Evolutionary conservation across 768 basidiomycete species (phyloP).

Genomic region (Kwoniella dendrophila): DNA sequence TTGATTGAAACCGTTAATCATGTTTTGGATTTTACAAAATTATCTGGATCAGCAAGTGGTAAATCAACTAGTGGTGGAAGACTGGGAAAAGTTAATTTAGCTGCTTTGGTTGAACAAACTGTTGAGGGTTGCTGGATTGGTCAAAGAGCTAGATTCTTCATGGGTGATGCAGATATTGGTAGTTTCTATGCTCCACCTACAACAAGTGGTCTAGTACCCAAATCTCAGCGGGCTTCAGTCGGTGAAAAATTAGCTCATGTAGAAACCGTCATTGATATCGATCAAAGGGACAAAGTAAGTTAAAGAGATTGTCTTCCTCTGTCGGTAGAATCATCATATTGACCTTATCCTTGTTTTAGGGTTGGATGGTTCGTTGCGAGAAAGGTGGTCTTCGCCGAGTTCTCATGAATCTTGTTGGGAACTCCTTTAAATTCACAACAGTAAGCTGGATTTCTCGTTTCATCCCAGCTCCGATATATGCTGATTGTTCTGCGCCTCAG

Average conservation of each 20-base stretch:
- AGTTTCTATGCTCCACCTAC: slow-evolving; percentile 87
- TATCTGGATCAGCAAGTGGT: slow-evolving; percentile 67
- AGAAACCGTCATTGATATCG: slow-evolving; percentile 87
- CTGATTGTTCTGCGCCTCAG: slow-evolving; percentile 56
- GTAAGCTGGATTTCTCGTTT: slow-evolving; percentile 57
- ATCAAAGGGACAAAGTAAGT: slow-evolving; percentile 68
- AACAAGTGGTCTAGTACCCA: slow-evolving; percentile 54
- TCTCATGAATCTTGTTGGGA: slow-evolving; percentile 92
- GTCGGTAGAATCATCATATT: not conserved
- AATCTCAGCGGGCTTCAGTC: slow-evolving; percentile 52
- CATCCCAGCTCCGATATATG: not conserved
- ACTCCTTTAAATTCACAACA: slow-evolving; percentile 87
- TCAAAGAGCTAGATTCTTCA: slow-evolving; percentile 73
- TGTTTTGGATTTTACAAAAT: slow-evolving; percentile 92
- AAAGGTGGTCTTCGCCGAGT: slow-evolving; percentile 89
- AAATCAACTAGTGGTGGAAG: slow-evolving; percentile 60
- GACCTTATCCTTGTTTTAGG: slow-evolving; percentile 58
- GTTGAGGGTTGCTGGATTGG: slow-evolving; percentile 95
- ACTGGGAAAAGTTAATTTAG: slow-evolving; percentile 60
- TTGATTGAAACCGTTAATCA: slow-evolving; percentile 96
- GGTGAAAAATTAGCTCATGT: slow-evolving; percentile 61
- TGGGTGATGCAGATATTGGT: slow-evolving; percentile 78
- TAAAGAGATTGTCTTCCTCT: not conserved
- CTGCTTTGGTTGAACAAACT: slow-evolving; percentile 52
- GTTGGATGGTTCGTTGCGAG: slow-evolving; percentile 84